Percentiles rank a stretch among this genome's conserved stretches.
These are phyloP conservation scores for Atalantia buxifolia DNA, from an alignment of 345 rosid genomes.

Conservation along the genomic window DNA sequence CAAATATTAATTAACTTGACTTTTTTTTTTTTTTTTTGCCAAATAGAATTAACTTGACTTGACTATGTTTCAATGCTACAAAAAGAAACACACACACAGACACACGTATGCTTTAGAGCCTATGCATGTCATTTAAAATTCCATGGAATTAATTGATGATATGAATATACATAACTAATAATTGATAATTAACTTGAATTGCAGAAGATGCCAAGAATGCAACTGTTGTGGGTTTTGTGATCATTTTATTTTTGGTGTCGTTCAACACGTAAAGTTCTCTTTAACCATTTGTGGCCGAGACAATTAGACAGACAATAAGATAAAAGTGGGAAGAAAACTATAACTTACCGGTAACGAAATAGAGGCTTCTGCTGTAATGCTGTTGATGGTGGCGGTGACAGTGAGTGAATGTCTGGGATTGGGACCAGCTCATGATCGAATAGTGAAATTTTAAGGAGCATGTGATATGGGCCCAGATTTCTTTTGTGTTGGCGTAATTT, in stretches of 20 bases:
- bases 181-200: too few relatives aligned
- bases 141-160: too few relatives aligned
- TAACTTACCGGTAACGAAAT: neutral
- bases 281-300: neutral
- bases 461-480: constrained; percentile 26
- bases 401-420: neutral
- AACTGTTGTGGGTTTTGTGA: neutral
- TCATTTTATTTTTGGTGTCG: neutral
- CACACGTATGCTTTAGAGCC: too few relatives aligned
- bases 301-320: neutral
- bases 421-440: neutral
- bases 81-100: too few relatives aligned
- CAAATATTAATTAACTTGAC: too few relatives aligned
- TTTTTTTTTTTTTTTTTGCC: too few relatives aligned
- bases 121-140: too few relatives aligned
- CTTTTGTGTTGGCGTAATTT: neutral
- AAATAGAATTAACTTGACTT: too few relatives aligned
- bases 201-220: neutral
- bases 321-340: neutral
- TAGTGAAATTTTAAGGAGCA: neutral
- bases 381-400: neutral
- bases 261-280: neutral
- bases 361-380: neutral
- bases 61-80: too few relatives aligned
- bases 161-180: too few relatives aligned